Evolutionary conservation across 2,329 filamentous ascomycete species (phyloP), one percentile per base, ranked within the genome.

Genomic region (Pseudogymnoascus destructans): DNA sequence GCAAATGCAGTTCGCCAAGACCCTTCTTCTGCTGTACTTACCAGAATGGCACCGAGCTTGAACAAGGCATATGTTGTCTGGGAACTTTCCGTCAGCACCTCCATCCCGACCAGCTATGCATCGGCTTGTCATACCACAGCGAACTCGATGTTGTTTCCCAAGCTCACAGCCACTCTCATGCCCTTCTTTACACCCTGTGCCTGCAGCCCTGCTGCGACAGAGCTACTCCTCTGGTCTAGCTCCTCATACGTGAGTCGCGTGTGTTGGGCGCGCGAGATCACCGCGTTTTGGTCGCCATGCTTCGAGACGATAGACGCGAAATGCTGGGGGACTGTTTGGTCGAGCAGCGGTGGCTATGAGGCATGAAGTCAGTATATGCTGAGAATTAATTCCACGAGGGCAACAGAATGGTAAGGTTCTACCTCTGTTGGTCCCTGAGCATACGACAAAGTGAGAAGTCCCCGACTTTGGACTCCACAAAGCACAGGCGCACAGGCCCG

Each of bases 11-110:
- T 17, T 27, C 4, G 23, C n/a, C n/a, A 49, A 27, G 27, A 32
- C 3, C 36, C 5, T 55, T 36, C 11, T 54, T 40, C 42, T 52
- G 9, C 33, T 54, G 21, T 32, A 65, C 73, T 61, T 69, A 82
- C 91, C 62, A 97, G 75, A 56, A 97, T 81, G 21, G 89, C 92
- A n/a, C 93, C 93, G 8, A 97, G 79, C 72, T 97, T 97, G 75
- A 92, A 95, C 58, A 93, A 71, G 0, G 91, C 91, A 72, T 97
- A 97, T 5, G 86, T 92, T 17, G 71, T 70, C 77, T 73, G 25
- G 27, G 5, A 42, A 62, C 8, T 58, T 60, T 58, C 30, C 66
- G 61, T 66, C 54, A 66, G 62, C 23, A 21, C 35, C 19, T 23
- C 5, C 38, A 33, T 21, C 21, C 42, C 21, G 15, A n/a, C 30